Evolutionary conservation across 768 basidiomycete genomes (phyloP).

Genomic region (Russula brevipes): DNA sequence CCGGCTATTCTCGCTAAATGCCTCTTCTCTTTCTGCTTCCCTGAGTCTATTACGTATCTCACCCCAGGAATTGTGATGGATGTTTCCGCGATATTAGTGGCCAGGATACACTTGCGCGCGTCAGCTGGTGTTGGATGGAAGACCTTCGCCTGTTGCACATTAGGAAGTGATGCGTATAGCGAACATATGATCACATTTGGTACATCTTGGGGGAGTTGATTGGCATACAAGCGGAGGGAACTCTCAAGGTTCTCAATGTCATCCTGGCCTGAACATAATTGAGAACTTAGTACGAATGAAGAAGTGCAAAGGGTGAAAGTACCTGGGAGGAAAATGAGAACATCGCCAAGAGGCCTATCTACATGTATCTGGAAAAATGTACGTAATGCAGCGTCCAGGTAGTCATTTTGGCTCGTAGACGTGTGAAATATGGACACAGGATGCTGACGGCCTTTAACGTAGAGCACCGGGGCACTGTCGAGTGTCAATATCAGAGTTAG

Average conservation of each 20-base stretch:
- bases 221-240: constrained; percentile 63
- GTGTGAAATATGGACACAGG: constrained; percentile 84
- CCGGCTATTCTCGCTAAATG: constrained; percentile 67
- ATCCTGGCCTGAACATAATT: constrained; percentile 65
- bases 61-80: constrained; percentile 96
- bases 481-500: constrained; percentile 3
- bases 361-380: constrained; percentile 93
- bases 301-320: neutral
- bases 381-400: constrained; percentile 81
- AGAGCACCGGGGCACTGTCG: constrained; percentile 76
- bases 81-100: constrained; percentile 98
- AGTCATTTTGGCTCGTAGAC: constrained; percentile 68
- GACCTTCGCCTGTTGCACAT: constrained; percentile 69
- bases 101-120: constrained; percentile 85
- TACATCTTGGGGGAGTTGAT: constrained; percentile 49
- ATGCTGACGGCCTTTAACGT: constrained; percentile 90
- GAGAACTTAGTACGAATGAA: neutral
- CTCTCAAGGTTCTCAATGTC: constrained; percentile 88
- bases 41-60: constrained; percentile 92
- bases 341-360: constrained; percentile 74
- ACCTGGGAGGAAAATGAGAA: constrained; percentile 93
- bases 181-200: constrained; percentile 65
- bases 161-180: constrained; percentile 84
- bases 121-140: constrained; percentile 62
- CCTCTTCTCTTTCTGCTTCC: constrained; percentile 92